Percentiles rank a stretch among this genome's conserved stretches.
Conservation (phyloP, 441 rosid genomes). For the Pelargonium citronellum region DNA sequence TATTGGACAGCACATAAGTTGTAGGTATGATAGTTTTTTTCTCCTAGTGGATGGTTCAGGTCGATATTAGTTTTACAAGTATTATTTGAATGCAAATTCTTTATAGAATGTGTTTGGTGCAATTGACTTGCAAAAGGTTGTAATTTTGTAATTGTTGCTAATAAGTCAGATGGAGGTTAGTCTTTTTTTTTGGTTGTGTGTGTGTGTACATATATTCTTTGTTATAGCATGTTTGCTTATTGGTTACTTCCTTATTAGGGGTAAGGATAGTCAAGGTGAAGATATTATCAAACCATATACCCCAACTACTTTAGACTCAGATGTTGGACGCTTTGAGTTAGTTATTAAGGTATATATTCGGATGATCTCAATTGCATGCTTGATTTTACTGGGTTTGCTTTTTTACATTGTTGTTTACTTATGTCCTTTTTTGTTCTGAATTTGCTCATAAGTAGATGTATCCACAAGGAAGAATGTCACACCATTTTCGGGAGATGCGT, state of each 20-base stretch:
- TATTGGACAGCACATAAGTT: constrained; percentile 45
- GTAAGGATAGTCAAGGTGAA: constrained; percentile 28
- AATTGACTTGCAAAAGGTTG: neutral
- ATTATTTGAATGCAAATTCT: neutral
- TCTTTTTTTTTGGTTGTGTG: neutral
- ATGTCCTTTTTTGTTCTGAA: neutral
- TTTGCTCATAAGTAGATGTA: constrained; percentile 27
- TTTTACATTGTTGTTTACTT: neutral
- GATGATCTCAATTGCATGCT: neutral
- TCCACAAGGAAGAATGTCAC: constrained; percentile 53
- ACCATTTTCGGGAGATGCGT: constrained; percentile 41
- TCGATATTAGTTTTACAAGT: neutral
- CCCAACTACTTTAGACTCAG: constrained; percentile 37
- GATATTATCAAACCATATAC: constrained; percentile 28
- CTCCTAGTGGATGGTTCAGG: neutral
- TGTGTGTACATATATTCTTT: neutral
- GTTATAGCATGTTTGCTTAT: neutral
- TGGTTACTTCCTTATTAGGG: constrained; percentile 19
- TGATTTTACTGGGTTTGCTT: neutral
- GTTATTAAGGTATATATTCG: constrained; percentile 29
- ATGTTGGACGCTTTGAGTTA: constrained; percentile 31
- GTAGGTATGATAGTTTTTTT: constrained; percentile 34
- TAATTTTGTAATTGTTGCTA: neutral
- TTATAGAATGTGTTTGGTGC: neutral
- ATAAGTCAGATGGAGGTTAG: neutral